Evolutionary conservation across 495 filamentous ascomycete genomes (phyloP).

Genomic region (Aspergillus avenaceus): DNA sequence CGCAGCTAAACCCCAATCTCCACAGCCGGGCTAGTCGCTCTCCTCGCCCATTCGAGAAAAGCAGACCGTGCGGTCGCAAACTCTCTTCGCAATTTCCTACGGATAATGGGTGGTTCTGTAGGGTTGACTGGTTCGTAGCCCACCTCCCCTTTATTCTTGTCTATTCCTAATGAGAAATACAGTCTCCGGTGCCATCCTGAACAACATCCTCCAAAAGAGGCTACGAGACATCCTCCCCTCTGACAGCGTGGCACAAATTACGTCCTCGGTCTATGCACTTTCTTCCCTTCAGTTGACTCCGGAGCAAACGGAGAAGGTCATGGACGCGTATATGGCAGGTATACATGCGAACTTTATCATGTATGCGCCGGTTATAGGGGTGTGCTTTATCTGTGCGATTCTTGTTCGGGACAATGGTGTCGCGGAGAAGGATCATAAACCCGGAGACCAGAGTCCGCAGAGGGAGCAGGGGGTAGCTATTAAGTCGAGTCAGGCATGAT

Average conservation of each 20-base stretch:
- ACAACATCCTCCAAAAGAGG: not conserved
- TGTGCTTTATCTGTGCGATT: no score
- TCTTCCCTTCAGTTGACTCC: not conserved
- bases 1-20: not conserved
- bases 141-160: not conserved
- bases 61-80: slow-evolving; percentile 10
- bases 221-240: not conserved
- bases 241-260: not conserved
- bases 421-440: no score
- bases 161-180: not conserved
- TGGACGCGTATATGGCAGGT: not conserved
- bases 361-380: no score
- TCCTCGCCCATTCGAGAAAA: slow-evolving; percentile 5
- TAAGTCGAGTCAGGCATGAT: no score
- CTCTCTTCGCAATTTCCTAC: slow-evolving; percentile 8
- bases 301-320: not conserved
- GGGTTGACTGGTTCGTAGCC: slow-evolving; percentile 3
- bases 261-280: not conserved
- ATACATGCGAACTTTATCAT: no score
- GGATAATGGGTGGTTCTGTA: slow-evolving; percentile 7
- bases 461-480: no score
- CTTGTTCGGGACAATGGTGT: no score
- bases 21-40: not conserved
- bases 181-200: slow-evolving; percentile 10
- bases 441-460: no score